Conservation (phyloP, 257 asterid genomes). For the Fraxinus americana region DNA sequence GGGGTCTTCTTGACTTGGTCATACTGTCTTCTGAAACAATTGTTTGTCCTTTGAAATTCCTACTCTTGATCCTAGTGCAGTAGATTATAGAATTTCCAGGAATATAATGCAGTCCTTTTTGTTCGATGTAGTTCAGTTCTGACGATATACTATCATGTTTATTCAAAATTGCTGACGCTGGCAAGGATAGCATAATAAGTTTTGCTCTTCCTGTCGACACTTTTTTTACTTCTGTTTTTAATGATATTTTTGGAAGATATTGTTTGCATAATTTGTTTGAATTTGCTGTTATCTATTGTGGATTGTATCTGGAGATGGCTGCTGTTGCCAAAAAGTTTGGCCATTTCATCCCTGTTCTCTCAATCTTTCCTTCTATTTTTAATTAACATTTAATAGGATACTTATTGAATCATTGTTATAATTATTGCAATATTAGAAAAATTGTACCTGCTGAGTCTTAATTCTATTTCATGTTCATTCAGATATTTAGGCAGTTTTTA, state of each 20-base stretch:
- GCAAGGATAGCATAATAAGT: neutral
- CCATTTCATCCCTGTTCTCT: neutral
- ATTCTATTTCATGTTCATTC: constrained; percentile 25
- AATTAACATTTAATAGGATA: neutral
- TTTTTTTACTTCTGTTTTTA: neutral
- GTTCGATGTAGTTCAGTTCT: neutral
- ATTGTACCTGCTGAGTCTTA: neutral
- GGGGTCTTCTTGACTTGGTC: neutral
- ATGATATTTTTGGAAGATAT: constrained; percentile 4
- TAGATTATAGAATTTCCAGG: neutral
- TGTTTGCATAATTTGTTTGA: neutral
- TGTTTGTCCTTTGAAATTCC: neutral
- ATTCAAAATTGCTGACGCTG: neutral
- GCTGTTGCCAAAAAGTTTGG: neutral
- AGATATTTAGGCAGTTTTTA: constrained; percentile 72
- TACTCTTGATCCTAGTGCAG: neutral
- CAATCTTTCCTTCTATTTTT: neutral
- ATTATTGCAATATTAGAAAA: constrained; percentile 1
- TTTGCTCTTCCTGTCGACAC: neutral
- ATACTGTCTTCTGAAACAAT: neutral
- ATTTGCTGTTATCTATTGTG: constrained; percentile 6
- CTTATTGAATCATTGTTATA: neutral
- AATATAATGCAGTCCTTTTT: neutral
- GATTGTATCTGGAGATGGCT: constrained; percentile 1
- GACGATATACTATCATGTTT: neutral